These are phyloP conservation scores for Kappamyces sp. DNA, from an alignment of 192 early-diverging fungal species.

Conservation along the genomic window DNA sequence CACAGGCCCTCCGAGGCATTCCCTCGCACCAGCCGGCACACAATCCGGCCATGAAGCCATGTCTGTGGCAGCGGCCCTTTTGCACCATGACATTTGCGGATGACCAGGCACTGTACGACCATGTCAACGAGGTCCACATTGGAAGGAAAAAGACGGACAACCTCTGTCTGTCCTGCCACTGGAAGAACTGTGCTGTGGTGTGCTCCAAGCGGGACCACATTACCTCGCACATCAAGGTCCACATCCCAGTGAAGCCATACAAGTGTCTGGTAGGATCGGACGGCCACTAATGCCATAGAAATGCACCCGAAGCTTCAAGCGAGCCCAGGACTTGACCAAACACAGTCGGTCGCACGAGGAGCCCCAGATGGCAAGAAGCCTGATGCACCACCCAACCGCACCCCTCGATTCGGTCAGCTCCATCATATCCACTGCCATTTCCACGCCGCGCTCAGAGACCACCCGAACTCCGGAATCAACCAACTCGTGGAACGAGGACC, in stretches of 20 bases:
- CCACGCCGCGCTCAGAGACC: too few relatives aligned
- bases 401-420: neutral
- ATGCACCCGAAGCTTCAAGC: conserved; percentile 82
- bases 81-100: conserved; percentile 54
- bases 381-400: neutral
- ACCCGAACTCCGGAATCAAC: too few relatives aligned
- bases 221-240: conserved; percentile 92
- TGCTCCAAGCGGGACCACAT: conserved; percentile 92
- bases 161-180: conserved; percentile 81
- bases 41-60: neutral
- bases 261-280: conserved; percentile 55
- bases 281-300: conserved; percentile 25
- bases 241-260: conserved; percentile 88
- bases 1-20: too few relatives aligned
- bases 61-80: conserved; percentile 21
- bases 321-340: conserved; percentile 94
- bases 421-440: too few relatives aligned
- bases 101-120: conserved; percentile 77
- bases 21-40: too few relatives aligned
- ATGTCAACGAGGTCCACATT: conserved; percentile 84
- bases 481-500: too few relatives aligned
- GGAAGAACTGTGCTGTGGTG: conserved; percentile 70
- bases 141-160: conserved; percentile 85
- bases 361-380: conserved; percentile 1
- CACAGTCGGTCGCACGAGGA: conserved; percentile 79